Conservation (phyloP, 1,139 yeast species). For the Geotrichum aggregatum region DNA sequence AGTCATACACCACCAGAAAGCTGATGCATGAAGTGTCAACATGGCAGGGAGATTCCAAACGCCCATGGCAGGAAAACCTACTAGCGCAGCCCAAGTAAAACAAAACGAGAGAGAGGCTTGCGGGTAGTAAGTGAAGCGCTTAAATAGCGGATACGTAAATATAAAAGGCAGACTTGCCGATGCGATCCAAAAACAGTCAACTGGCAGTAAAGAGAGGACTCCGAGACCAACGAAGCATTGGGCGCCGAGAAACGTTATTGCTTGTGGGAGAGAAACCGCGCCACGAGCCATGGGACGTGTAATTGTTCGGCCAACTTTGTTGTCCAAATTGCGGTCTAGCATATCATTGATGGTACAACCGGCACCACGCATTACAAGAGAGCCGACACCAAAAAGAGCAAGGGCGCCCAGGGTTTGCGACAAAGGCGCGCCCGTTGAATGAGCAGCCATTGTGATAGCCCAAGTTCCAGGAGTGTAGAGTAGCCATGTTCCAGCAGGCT, state of each 20-base stretch:
- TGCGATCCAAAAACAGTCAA: slow-evolving; percentile 77
- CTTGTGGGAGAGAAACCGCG: slow-evolving; percentile 66
- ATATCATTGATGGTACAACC: slow-evolving; percentile 95
- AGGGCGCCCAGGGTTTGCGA: slow-evolving; percentile 56
- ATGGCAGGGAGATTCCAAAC: slow-evolving; percentile 67
- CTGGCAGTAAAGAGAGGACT: slow-evolving; percentile 67
- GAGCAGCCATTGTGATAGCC: slow-evolving; percentile 86
- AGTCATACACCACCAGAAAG: slow-evolving; percentile 88
- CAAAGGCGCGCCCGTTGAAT: slow-evolving; percentile 62
- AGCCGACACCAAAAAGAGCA: slow-evolving; percentile 70
- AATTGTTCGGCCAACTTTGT: slow-evolving; percentile 78
- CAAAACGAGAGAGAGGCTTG: slow-evolving; percentile 78
- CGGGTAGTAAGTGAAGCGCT: slow-evolving; percentile 91
- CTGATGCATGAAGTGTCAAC: slow-evolving; percentile 70
- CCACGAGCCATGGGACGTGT: slow-evolving; percentile 91
- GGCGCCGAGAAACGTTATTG: slow-evolving; percentile 66
- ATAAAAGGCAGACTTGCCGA: slow-evolving; percentile 77
- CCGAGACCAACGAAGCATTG: slow-evolving; percentile 76
- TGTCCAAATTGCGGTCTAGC: slow-evolving; percentile 75
- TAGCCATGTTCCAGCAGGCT: slow-evolving; percentile 89
- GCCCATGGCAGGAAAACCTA: slow-evolving; percentile 96
- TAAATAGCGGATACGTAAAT: slow-evolving; percentile 85
- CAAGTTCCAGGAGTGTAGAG: slow-evolving; percentile 74
- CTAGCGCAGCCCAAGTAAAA: slow-evolving; percentile 90
- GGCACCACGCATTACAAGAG: slow-evolving; percentile 92